Evolutionary conservation across 495 filamentous ascomycete species (phyloP).

Genomic region (Geoglossum glabrum): DNA sequence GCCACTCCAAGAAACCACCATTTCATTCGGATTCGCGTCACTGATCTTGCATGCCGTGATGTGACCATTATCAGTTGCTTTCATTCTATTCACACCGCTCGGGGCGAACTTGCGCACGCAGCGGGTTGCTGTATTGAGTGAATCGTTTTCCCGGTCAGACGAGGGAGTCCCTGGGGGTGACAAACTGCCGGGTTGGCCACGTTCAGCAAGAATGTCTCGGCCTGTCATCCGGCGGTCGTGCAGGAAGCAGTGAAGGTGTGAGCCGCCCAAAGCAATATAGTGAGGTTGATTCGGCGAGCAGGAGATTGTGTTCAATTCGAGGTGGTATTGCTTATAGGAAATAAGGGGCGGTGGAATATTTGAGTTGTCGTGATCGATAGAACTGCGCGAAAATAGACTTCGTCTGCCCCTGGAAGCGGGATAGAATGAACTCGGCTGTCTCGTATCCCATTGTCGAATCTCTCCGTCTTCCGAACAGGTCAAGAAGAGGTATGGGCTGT

Average conservation of each 20-base stretch:
- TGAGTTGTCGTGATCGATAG: constrained; percentile 22
- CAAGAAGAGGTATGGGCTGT: constrained; percentile 48
- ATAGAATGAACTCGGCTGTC: constrained; percentile 45
- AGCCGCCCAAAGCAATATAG: constrained; percentile 56
- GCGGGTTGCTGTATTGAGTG: constrained; percentile 40
- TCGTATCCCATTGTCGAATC: constrained; percentile 54
- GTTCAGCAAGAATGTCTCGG: constrained; percentile 33
- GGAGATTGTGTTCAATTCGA: constrained; percentile 58
- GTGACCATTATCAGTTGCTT: constrained; percentile 34
- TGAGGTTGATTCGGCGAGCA: constrained; percentile 54
- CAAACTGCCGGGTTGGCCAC: constrained; percentile 23
- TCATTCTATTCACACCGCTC: constrained; percentile 32
- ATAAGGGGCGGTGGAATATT: constrained; percentile 50
- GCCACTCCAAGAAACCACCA: constrained; percentile 59
- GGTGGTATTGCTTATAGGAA: constrained; percentile 42
- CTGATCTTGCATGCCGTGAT: constrained; percentile 68
- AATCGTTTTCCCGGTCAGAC: constrained; percentile 28
- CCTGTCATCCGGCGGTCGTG: constrained; percentile 60
- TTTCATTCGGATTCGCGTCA: constrained; percentile 53
- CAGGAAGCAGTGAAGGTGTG: constrained; percentile 54
- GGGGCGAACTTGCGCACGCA: constrained; percentile 56
- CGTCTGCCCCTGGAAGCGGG: constrained; percentile 31
- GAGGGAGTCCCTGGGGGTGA: constrained; percentile 17
- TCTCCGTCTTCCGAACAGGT: constrained; percentile 65
- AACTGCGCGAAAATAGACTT: constrained; percentile 24